Conservation (phyloP, 768 basidiomycete species). For the Tulasnella sp. region DNA sequence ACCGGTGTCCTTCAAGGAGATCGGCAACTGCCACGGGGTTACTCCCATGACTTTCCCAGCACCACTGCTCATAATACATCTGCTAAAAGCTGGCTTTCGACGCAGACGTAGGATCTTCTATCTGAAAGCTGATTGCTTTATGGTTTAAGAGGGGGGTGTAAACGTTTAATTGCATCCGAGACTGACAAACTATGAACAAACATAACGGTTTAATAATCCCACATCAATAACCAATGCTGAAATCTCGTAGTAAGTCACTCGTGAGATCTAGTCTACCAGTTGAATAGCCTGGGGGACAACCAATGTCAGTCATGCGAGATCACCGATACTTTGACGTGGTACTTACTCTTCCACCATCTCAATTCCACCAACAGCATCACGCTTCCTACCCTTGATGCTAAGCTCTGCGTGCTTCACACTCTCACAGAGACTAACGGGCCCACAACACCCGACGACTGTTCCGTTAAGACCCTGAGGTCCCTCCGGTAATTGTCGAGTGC, state of each 20-base stretch:
- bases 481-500: not conserved
- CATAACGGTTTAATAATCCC: not conserved
- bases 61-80: no score
- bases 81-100: no score
- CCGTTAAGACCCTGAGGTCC: not conserved
- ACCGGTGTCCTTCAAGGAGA: no score
- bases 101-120: no score
- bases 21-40: not conserved
- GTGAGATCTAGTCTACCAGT: not conserved
- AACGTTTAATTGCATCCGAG: not conserved
- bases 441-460: constrained; percentile 11
- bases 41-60: no score
- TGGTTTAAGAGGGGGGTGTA: not conserved
- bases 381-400: not conserved
- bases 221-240: no score
- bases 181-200: not conserved
- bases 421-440: constrained; percentile 2
- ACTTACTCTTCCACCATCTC: constrained; percentile 13
- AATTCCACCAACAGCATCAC: constrained; percentile 11
- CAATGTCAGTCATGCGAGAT: not conserved
- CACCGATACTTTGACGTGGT: no score
- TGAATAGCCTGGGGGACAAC: not conserved
- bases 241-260: not conserved
- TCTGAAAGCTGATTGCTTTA: no score
- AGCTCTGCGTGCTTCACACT: constrained; percentile 1